Percentiles rank a stretch among this genome's conserved stretches.
phyloP scores from a whole-genome alignment of 1,284 basidiomycete species.

The Trametes polyzona region DNA sequence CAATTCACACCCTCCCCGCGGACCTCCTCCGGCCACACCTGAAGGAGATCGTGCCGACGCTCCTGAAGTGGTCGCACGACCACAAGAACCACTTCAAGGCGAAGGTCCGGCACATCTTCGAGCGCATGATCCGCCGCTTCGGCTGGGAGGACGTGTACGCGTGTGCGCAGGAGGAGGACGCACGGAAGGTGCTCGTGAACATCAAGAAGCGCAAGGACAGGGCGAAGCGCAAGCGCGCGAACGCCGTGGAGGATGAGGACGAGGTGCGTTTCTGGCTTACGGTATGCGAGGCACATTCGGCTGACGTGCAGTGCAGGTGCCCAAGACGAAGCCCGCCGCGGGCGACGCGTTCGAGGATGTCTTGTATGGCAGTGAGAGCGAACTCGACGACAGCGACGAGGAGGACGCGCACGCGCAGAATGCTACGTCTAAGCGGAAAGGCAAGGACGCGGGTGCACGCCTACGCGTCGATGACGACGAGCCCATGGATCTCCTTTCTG shows the following conservation, averaged over 20 bases:
- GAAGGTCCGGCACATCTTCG: slow-evolving; percentile 96
- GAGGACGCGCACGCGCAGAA: slow-evolving; percentile 48
- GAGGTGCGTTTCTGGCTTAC: slow-evolving; percentile 39
- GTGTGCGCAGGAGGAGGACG: slow-evolving; percentile 76
- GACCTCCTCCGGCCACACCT: slow-evolving; percentile 80
- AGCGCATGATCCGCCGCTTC: slow-evolving; percentile 92
- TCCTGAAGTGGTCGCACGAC: slow-evolving; percentile 93
- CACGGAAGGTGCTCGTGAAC: slow-evolving; percentile 81
- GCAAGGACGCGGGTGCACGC: slow-evolving; percentile 51
- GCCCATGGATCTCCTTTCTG: slow-evolving; percentile 93
- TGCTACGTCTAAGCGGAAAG: slow-evolving; percentile 41
- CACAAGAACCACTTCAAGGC: slow-evolving; percentile 99
- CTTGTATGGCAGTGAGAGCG: slow-evolving; percentile 92
- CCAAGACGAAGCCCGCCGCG: slow-evolving; percentile 51
- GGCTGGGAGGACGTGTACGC: slow-evolving; percentile 85
- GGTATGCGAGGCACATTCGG: not conserved
- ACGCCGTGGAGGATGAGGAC: slow-evolving; percentile 58
- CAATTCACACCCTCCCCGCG: slow-evolving; percentile 81
- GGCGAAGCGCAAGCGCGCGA: slow-evolving; percentile 72
- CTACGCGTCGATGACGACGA: slow-evolving; percentile 91
- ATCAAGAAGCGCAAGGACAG: slow-evolving; percentile 93
- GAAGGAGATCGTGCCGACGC: slow-evolving; percentile 77
- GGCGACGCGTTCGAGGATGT: slow-evolving; percentile 96
- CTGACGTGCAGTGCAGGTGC: slow-evolving; percentile 36
- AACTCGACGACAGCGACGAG: slow-evolving; percentile 77